Evolutionary conservation across 345 rosid species (phyloP).

Genomic region (Psidium guajava): DNA sequence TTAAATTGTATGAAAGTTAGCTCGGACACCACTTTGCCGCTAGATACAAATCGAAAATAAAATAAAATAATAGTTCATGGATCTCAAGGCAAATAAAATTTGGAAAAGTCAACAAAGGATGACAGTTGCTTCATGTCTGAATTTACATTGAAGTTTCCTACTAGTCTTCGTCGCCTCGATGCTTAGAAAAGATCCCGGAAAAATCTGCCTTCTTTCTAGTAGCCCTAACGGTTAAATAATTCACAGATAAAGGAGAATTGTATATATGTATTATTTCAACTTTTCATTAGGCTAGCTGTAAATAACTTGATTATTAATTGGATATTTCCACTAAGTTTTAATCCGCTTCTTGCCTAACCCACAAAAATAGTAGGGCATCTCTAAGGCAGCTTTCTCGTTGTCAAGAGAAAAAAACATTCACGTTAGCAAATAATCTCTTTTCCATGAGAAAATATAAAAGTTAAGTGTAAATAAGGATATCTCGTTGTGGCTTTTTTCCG

Average conservation of each 20-base stretch:
- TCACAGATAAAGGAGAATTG: background rate
- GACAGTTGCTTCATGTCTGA: background rate
- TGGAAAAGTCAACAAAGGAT: no score
- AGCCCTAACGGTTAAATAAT: background rate
- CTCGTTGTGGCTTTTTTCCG: background rate
- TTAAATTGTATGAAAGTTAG: background rate
- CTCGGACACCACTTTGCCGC: background rate
- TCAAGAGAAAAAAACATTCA: background rate
- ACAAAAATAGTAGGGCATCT: background rate
- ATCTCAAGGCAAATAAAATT: background rate
- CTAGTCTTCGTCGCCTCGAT: background rate
- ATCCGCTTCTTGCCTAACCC: background rate
- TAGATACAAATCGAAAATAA: background rate
- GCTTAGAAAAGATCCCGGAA: background rate
- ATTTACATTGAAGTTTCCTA: background rate
- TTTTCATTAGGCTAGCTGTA: background rate
- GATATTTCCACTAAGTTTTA: background rate
- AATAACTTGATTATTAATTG: background rate
- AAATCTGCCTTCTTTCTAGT: background rate
- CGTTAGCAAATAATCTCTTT: background rate
- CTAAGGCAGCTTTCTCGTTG: background rate
- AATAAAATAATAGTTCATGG: background rate
- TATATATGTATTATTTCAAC: background rate
- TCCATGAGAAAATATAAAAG: background rate
- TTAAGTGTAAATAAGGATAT: background rate